phyloP scores from a whole-genome alignment of 1,139 yeast genomes.

The Geotrichum citri-aurantii region DNA sequence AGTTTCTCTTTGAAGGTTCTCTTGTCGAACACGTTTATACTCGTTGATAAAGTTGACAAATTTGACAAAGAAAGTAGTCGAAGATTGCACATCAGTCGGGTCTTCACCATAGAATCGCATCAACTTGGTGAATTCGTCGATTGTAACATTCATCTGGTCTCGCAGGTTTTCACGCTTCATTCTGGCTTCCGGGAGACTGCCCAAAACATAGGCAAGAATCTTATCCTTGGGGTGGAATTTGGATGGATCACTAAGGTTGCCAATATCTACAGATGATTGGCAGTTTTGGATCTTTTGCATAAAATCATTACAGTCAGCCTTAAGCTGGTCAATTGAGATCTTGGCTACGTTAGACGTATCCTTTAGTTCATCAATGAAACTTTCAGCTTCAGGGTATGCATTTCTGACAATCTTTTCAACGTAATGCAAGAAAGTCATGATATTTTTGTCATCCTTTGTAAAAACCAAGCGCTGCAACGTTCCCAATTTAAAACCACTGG shows the following conservation, averaged over 20 bases:
- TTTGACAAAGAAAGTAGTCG: conserved; percentile 63
- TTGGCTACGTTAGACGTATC: conserved; percentile 59
- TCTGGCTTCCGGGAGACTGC: conserved; percentile 53
- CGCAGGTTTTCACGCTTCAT: conserved; percentile 53
- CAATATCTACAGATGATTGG: conserved; percentile 53
- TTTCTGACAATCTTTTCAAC: conserved; percentile 74
- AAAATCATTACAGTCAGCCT: conserved; percentile 63
- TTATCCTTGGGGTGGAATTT: conserved; percentile 74
- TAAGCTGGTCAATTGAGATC: conserved; percentile 68
- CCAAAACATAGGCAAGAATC: conserved; percentile 51
- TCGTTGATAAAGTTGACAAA: conserved; percentile 69
- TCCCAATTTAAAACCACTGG: conserved; percentile 76
- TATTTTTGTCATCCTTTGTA: conserved; percentile 76
- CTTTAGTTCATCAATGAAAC: conserved; percentile 69
- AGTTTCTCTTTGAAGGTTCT: conserved; percentile 74
- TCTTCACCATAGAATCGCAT: conserved; percentile 86
- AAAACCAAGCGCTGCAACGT: conserved; percentile 78
- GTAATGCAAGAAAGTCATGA: conserved; percentile 78
- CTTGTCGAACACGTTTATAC: conserved; percentile 70
- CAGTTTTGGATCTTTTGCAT: conserved; percentile 50
- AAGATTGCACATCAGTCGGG: conserved; percentile 53
- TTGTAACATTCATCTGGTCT: conserved; percentile 51
- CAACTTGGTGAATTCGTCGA: conserved; percentile 50
- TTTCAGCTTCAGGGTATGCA: conserved; percentile 70
- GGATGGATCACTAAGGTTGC: conserved; percentile 65